Base-by-base conservation (phyloP, 2,329 filamentous ascomycete species). In the Coniochaeta hoffmannii region DNA sequence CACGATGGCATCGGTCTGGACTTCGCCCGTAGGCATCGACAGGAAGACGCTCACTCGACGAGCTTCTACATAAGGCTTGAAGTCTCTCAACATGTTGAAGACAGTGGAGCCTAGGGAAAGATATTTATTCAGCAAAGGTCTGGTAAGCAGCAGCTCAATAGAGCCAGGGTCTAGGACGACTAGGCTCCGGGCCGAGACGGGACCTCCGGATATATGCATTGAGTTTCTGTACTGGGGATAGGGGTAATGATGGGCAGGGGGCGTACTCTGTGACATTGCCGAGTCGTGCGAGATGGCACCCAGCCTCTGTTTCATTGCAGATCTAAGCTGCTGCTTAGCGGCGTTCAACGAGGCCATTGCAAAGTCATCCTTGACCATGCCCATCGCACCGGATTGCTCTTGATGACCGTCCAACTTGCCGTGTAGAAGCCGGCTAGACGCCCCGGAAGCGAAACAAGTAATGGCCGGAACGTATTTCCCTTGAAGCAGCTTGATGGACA, bases 1-100 rank as follows among this genome's bases (percentile, higher is more conserved):
- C 9, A 97, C 90, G 55, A 97, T 90, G 51, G 78, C 76, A 53
- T 86, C 84, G 1, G 94, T 99, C 62, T 91, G 89, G 26, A 96
- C 81, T 73, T 99, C 94, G 24, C 86, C 88, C 10, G 77, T 75
- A 1, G 92, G 91, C 94, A 99, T 99, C 11, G 93, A 94, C 15
- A 99, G 78, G 68, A 96, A 99, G 56, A 99, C 79, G 63, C 89
- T 91, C 65, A 99, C 82, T 54, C 83, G 80, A 58, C 77, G 80
- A 41, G 94, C 92, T 55, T 86, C 77, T 60, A 83, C 75, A 68
- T 96, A 99, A 55, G 90, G 87, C 53, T 82, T 78, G 63, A 92
- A 82, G 11, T 78, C 75, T 46, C 86, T 75, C 35, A 97, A 73
- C 7, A 79, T 75, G 54, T 83, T 78, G 61, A 86, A 86, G 22